Base-by-base conservation (phyloP, 2,329 filamentous ascomycete genomes). In the Mycosphaerella arachidis region DNA sequence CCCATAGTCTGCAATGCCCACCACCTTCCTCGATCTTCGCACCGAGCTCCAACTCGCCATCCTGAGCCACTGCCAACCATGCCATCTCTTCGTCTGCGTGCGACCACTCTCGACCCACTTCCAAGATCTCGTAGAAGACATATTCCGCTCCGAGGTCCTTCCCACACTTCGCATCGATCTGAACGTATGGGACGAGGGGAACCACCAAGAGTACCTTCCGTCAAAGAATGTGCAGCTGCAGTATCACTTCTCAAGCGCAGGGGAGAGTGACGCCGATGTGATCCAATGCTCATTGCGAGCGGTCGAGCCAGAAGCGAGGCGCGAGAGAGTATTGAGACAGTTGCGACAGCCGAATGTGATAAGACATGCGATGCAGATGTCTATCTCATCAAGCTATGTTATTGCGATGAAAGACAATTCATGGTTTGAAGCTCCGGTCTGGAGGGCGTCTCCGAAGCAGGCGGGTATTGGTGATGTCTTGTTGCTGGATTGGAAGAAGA, bases 41-140 rank as follows among this genome's bases (percentile, higher is more conserved):
- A 57, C 56, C 6, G 56, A 57, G 31, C 37, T 57, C 35, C 51
- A 51, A 43, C 56, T 57, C 13, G 53, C 56, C 13, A 57, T 53
- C 33, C 56, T 57, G 9, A 31, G 48, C 20, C 56, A 46, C 37
- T 37, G 33, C 35, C 16, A 27, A 9, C 20, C 56, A 45, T 37
- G 40, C 24, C 16, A 52, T 12, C 46, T 57, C n/a, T 57, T 57
- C n/a, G 31, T 29, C 27, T 27, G n/a, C 6, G 18, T 53, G 20
- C 56, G 56, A 6, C 31, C 46, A 16, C 35, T 57, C 6, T 37
- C 50, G 3, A 24, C 27, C 24, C 56, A 37, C 48, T 53, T 51
- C 12, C 33, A 27, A 29, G 16, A 35, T 27, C 51, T 50, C 48
- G 48, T 45, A 13, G 35, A 57, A 6, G 56, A 57, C 48, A 53